Base-by-base conservation (phyloP, 2,329 filamentous ascomycete species). In the Diplodia scrobiculata region DNA sequence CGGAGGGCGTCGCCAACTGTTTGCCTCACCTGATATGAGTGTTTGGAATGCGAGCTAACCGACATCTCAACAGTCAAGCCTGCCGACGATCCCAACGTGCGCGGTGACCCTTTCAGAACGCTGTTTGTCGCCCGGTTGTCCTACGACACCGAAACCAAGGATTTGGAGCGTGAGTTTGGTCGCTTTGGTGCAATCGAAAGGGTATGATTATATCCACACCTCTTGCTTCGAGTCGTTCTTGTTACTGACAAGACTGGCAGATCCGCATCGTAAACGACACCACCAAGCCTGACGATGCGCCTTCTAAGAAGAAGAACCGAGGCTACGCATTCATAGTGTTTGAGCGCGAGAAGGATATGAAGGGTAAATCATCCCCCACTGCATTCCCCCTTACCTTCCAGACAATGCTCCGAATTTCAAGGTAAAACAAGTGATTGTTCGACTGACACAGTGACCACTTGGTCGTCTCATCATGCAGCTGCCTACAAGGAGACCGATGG, bases 291-390 rank as follows among this genome's bases (percentile, higher is more conserved):
- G 74, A 89, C 84, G 78, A 86, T 84, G 66, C 90, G 50, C 71
- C 76, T 13, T 63, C 69, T 7, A 79, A 79, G 71, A 81, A 79
- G 74, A 92, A 93, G 80, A 91, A 96, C 75, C 86, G 89, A 73
- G 95, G 95, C 68, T 99, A 99, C 79, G 95, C 92, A 68, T 99
- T 99, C 76, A 90, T 99, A 72, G 91, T 98, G 65, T 99, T 94
- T 76, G 94, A 98, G 80, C 89, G 91, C 78, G 95, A 98, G 81
- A 93, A 94, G 80, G 95, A 98, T 77, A 97, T 98, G 93, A 96
- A 96, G 92, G 92, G 93, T 97, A 96, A 87, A 82, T 79, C 80
- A 72, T 72, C 75, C 72, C 77, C 74, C 52, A 14, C n/a, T 45
- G 70, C 74, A 71, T 71, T 72, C 72, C 72, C 72, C 75, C 74